Base-by-base conservation (phyloP, 257 asterid species). In the Sherardia arvensis region DNA sequence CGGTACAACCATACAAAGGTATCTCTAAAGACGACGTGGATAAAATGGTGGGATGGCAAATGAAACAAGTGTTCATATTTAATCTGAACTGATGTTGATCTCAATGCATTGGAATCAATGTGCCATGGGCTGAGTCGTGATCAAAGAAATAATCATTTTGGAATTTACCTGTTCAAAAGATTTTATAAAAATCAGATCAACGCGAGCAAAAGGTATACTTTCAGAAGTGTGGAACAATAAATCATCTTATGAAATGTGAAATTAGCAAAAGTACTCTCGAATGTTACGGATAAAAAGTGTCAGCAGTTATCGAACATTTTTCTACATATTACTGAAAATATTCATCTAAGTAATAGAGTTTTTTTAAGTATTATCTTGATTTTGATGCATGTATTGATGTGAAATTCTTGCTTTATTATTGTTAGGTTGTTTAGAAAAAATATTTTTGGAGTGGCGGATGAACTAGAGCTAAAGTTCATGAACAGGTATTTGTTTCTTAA, bases 401-500 rank as follows among this genome's bases (percentile, higher is more conserved):
- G 66, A 30, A 53, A 67, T 40, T n/a, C 32, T 47, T 71, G 28
- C 56, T 61, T 68, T 71, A n/a, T 43, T 17, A 26, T 27, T 40
- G 38, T 8, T 60, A 91, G 98, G 83, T 74, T 91, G 64, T 91
- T 91, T 64, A 88, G 98, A 65, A 91, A 91, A 75, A 83, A 85
- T 56, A 87, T 91, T 65, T 91, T 91, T 62, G 98, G 98, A 71
- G 95, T 83, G 57, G 98, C 98, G 10, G 98, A 91, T 82, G 98
- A 89, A 85, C 88, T 91, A 51, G 98, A 91, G 73, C 65, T 91
- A 79, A 91, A 88, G 81, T 91, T 91, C 49, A 81, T 91, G 80
- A 84, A 86, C 80, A 88, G 98, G 98, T 86, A 70, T 67, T 60
- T 38, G 51, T 17, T 65, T 59, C 67, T 66, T n/a, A 57, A n/a